phyloP scores from a whole-genome alignment of 495 filamentous ascomycete species.

The Glonium stellatum region DNA sequence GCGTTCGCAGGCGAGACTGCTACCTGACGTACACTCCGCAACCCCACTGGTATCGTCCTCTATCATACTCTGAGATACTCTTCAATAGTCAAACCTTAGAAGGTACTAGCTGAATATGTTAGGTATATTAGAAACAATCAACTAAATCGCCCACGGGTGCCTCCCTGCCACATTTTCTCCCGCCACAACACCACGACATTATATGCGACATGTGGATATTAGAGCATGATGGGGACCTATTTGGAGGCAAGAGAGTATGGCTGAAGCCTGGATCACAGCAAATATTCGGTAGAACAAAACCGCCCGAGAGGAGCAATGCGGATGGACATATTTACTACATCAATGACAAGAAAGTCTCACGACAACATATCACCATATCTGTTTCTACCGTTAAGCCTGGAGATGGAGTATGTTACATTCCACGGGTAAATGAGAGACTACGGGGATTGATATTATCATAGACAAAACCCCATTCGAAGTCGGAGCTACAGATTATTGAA shows the following conservation, averaged over 20 bases:
- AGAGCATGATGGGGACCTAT: slow-evolving; percentile 30
- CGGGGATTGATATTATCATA: slow-evolving; percentile 25
- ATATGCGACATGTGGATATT: slow-evolving; percentile 35
- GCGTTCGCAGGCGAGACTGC: too few species aligned
- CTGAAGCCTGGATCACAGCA: slow-evolving; percentile 33
- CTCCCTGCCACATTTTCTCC: too few species aligned
- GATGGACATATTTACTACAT: slow-evolving; percentile 44
- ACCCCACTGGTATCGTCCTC: background rate
- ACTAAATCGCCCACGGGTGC: too few species aligned
- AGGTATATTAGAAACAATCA: too few species aligned
- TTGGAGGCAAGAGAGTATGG: slow-evolving; percentile 36
- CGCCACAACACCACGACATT: background rate
- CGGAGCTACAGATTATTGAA: slow-evolving; percentile 49
- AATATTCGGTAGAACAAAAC: slow-evolving; percentile 35
- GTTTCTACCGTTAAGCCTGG: slow-evolving; percentile 58
- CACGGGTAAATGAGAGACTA: background rate
- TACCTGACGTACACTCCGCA: background rate
- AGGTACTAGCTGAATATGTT: too few species aligned
- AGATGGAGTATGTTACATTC: slow-evolving; percentile 52
- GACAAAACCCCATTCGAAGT: slow-evolving; percentile 56
- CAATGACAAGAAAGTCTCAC: slow-evolving; percentile 70
- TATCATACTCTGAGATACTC: too few species aligned
- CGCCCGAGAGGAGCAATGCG: slow-evolving; percentile 7
- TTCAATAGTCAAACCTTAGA: too few species aligned
- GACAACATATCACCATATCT: slow-evolving; percentile 76